Base-by-base conservation (phyloP, 805 yeast genomes). In the Scheffersomyces lignosus region DNA sequence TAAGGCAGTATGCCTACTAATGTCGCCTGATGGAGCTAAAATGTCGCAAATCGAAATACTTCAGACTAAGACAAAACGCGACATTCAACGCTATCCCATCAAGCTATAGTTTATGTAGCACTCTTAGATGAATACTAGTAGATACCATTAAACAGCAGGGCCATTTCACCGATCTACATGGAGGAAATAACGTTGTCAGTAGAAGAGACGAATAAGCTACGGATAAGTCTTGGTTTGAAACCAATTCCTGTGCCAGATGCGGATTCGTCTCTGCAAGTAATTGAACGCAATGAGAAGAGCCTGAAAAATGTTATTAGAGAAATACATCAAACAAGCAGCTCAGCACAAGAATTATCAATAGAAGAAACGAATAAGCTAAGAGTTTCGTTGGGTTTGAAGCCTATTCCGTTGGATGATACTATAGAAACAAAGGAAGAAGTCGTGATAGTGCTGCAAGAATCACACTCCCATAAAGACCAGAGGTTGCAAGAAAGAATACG, bases 331-430 rank as follows among this genome's bases (percentile, higher is more conserved):
- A 17, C 36, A 18, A 34, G 27, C 28, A 3, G 16, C 41, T 13
- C 36, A 7, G 17, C 29, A 6, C 13, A 7, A 20, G 60, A 44
- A 45, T 57, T 55, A 40, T 56, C 51, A 56, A 57, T 81, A 1
- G 80, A 73, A 40, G 84, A 80, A 41, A 81, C 86, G 0, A 80
- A 81, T 49, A 62, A 58, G 45, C 60, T 78, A 5, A 58, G 87
- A 16, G 43, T 60, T 5, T 66, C 73, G 9, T 48, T 78, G 8
- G 86, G 86, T 1, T 60, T 81, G 37, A 70, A 71, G 25, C 80
- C 82, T 1, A 70, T 78, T 13, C 71, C 69, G 4, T 28, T 39
- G 15, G 40, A 24, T 16, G 15, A 18, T 15, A 15, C 17, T 8
- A 22, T 26, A 15, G n/a, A n/a, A n/a, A 27, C 23, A 3, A 34